These are phyloP conservation scores for Ganoderma resinaceum DNA, from an alignment of 1,284 basidiomycete genomes.

Conservation along the genomic window DNA sequence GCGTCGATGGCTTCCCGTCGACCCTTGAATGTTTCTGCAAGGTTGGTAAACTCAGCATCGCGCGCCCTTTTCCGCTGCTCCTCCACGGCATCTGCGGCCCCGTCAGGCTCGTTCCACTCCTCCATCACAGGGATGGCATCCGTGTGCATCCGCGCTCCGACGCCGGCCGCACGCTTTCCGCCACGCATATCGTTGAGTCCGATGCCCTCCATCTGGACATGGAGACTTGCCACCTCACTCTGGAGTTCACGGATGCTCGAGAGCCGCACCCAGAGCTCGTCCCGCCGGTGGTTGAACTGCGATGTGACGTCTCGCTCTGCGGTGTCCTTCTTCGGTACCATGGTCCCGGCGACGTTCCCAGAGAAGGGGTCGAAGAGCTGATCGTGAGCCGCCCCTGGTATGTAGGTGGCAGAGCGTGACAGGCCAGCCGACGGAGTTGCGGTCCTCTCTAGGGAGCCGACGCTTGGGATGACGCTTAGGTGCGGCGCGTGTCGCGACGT, in stretches of 20 bases:
- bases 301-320: constrained; percentile 28
- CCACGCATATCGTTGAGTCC: constrained; percentile 42
- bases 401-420: constrained; percentile 30
- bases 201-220: constrained; percentile 75
- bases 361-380: constrained; percentile 58
- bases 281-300: constrained; percentile 44
- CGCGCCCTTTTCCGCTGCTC: constrained; percentile 46
- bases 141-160: constrained; percentile 36
- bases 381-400: constrained; percentile 38
- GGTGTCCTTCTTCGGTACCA: constrained; percentile 39
- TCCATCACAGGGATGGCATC: constrained; percentile 37
- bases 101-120: constrained; percentile 44
- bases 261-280: constrained; percentile 71
- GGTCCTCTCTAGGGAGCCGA: constrained; percentile 33
- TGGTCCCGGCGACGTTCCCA: constrained; percentile 49
- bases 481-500: constrained; percentile 22
- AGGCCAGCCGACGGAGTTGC: constrained; percentile 32
- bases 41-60: constrained; percentile 69
- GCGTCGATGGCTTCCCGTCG: constrained; percentile 69
- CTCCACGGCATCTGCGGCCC: constrained; percentile 36
- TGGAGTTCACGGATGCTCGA: constrained; percentile 71
- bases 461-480: constrained; percentile 30
- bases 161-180: constrained; percentile 32
- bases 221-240: constrained; percentile 72
- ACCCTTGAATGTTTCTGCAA: constrained; percentile 70